Conservation (phyloP, 257 asterid species). For the Penstemon barbatus region DNA sequence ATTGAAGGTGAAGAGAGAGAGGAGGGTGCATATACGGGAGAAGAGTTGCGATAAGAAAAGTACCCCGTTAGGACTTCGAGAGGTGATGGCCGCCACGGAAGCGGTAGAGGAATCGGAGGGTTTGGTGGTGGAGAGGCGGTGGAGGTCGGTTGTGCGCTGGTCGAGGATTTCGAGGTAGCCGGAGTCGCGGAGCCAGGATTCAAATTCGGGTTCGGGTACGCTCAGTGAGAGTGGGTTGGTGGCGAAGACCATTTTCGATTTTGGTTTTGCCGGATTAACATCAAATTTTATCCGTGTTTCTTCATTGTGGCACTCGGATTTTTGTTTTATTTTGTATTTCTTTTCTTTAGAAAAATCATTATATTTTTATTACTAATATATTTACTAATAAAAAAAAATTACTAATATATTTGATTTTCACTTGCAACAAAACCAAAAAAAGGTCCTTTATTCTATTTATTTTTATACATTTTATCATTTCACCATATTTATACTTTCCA, state of each 20-base stretch:
- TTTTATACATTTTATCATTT: too few relatives aligned
- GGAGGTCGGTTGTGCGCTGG: slow-evolving; percentile 83
- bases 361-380: too few relatives aligned
- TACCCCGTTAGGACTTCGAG: slow-evolving; percentile 35
- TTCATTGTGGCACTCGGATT: too few relatives aligned
- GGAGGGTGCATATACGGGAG: slow-evolving; percentile 55
- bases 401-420: too few relatives aligned
- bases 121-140: slow-evolving; percentile 59
- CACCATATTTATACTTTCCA: too few relatives aligned
- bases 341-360: too few relatives aligned
- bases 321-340: too few relatives aligned
- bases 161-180: slow-evolving; percentile 85
- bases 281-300: slow-evolving; percentile 22
- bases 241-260: slow-evolving; percentile 54
- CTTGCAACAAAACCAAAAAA: too few relatives aligned
- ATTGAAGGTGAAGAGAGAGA: slow-evolving; percentile 72
- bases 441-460: too few relatives aligned
- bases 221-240: slow-evolving; percentile 84
- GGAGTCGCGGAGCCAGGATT: slow-evolving; percentile 88
- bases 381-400: too few relatives aligned
- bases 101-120: slow-evolving; percentile 26
- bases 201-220: slow-evolving; percentile 83
- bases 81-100: slow-evolving; percentile 27
- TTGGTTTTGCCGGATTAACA: slow-evolving; percentile 18
- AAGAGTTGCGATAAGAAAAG: slow-evolving; percentile 39